phyloP scores from a whole-genome alignment of 495 filamentous ascomycete genomes.

The Pyrenula massariospora region DNA sequence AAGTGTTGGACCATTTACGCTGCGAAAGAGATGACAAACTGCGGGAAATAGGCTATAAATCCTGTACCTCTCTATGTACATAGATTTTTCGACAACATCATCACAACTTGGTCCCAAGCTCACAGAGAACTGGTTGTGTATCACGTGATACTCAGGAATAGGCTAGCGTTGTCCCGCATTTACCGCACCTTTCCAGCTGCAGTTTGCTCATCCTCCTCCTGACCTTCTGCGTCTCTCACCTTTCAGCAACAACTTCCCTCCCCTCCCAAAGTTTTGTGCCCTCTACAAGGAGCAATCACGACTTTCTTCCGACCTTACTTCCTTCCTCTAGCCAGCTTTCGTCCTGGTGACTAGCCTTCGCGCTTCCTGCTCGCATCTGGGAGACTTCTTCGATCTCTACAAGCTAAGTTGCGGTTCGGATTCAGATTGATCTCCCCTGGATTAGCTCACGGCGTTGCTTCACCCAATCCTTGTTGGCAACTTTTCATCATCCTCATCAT shows the following conservation, averaged over 20 bases:
- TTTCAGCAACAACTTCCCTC: background rate
- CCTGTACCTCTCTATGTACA: too few relatives aligned
- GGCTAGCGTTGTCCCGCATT: too few relatives aligned
- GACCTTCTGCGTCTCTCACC: background rate
- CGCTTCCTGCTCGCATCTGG: background rate
- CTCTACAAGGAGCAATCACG: background rate
- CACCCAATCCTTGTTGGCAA: constrained; percentile 5
- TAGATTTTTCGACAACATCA: too few relatives aligned
- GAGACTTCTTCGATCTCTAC: background rate
- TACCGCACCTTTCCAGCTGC: background rate
- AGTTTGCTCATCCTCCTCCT: background rate
- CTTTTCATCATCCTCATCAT: constrained; percentile 1
- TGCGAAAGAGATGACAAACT: too few relatives aligned
- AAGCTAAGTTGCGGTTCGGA: background rate
- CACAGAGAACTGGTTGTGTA: too few relatives aligned
- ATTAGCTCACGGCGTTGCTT: constrained; percentile 9
- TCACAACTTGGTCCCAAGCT: too few relatives aligned
- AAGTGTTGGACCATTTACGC: too few relatives aligned
- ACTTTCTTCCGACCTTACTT: background rate
- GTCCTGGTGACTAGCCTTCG: background rate
- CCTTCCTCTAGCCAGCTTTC: background rate
- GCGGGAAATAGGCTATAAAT: too few relatives aligned
- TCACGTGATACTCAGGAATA: too few relatives aligned
- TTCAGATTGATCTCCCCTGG: constrained; percentile 5
- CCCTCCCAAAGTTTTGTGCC: background rate